Evolutionary conservation across 1,284 basidiomycete species (phyloP).

Genomic region (Wolfiporia cocos): DNA sequence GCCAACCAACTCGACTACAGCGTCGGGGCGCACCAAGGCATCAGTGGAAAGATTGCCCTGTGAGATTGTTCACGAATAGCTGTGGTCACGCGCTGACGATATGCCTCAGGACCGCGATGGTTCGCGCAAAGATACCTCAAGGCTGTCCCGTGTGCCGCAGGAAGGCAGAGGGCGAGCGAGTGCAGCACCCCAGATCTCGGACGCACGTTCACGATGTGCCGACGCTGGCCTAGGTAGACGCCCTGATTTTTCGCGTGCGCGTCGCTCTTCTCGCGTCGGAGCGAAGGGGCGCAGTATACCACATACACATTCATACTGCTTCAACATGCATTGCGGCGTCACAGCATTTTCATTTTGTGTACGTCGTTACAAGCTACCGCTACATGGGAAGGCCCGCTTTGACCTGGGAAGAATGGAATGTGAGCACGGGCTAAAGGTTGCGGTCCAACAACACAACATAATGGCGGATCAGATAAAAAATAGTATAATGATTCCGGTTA

Average conservation of each 20-base stretch:
- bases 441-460: no score
- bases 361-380: no score
- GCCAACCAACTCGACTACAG: constrained; percentile 44
- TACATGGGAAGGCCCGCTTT: no score
- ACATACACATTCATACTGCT: no score
- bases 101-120: constrained; percentile 56
- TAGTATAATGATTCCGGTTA: constrained; percentile 81
- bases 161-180: constrained; percentile 45
- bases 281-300: no score
- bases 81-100: neutral
- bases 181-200: constrained; percentile 20
- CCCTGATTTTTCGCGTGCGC: neutral
- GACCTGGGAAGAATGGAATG: no score
- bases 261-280: no score
- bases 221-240: no score
- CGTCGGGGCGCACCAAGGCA: constrained; percentile 35
- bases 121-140: constrained; percentile 55
- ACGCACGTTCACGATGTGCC: neutral
- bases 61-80: constrained; percentile 32
- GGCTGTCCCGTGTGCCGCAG: constrained; percentile 76
- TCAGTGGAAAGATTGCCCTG: constrained; percentile 71
- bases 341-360: no score
- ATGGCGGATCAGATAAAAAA: constrained; percentile 28
- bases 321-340: no score
- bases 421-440: no score